Conservation (phyloP, 805 yeast genomes). For the Candida maris region DNA sequence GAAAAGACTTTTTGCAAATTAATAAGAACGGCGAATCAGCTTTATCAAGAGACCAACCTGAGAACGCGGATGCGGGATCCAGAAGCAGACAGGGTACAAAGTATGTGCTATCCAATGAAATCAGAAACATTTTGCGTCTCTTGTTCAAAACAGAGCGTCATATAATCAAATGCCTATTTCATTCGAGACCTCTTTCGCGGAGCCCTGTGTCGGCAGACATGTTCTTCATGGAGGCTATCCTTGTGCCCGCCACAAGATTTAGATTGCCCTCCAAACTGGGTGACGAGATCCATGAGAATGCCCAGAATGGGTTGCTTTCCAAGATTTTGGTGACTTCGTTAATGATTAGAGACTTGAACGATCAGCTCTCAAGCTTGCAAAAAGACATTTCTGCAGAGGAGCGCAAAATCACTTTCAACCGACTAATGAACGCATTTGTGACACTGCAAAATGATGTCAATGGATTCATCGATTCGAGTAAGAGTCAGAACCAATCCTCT, state of each 20-base stretch:
- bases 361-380: conserved; percentile 65
- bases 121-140: conserved; percentile 69
- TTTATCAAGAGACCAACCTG: conserved; percentile 22
- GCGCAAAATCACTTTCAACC: conserved; percentile 72
- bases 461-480: conserved; percentile 87
- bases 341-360: conserved; percentile 84
- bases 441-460: conserved; percentile 93
- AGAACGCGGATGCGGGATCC: conserved; percentile 38
- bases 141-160: conserved; percentile 73
- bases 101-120: conserved; percentile 83
- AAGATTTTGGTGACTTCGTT: conserved; percentile 76
- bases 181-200: conserved; percentile 63
- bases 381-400: conserved; percentile 65
- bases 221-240: conserved; percentile 83
- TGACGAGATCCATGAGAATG: conserved; percentile 91
- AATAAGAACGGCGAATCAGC: conserved; percentile 5
- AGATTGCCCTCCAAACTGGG: conserved; percentile 96
- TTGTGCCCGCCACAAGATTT: conserved; percentile 96
- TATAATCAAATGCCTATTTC: conserved; percentile 70
- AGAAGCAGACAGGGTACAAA: conserved; percentile 72
- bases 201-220: conserved; percentile 62
- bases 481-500: conserved; percentile 69
- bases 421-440: conserved; percentile 94
- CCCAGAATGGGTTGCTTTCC: conserved; percentile 85
- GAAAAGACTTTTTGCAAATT: conserved; percentile 63